Percentiles rank a stretch among this genome's conserved stretches.
Conservation (phyloP, 768 basidiomycete species). For the Kwoniella botswanensis region DNA sequence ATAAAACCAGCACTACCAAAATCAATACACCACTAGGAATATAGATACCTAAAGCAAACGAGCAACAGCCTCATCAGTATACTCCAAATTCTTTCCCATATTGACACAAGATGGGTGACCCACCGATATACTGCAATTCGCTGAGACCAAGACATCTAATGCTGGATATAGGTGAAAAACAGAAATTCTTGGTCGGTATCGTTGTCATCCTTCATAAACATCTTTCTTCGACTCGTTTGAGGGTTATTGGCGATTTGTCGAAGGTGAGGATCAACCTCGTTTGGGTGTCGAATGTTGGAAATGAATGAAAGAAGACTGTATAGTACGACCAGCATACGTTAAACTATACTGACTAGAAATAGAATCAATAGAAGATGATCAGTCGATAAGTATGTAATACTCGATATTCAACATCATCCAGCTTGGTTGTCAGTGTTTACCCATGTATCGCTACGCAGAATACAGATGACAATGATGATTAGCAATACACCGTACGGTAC, state of each 20-base stretch:
- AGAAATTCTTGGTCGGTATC: neutral
- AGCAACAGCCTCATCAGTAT: neutral
- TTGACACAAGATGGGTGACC: slow-evolving; percentile 7
- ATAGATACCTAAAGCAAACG: neutral
- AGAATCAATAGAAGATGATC: neutral
- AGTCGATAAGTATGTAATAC: too few species aligned
- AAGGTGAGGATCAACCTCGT: neutral
- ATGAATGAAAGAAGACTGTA: neutral
- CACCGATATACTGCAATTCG: slow-evolving; percentile 27
- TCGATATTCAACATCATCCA: too few species aligned
- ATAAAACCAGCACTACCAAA: neutral
- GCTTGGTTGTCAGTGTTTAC: too few species aligned
- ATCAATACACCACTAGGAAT: neutral
- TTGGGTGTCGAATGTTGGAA: neutral
- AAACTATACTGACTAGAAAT: neutral
- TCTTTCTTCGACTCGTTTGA: neutral
- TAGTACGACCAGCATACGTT: neutral
- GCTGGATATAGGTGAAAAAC: slow-evolving; percentile 30
- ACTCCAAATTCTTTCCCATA: neutral
- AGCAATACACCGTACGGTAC: too few species aligned
- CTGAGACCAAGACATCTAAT: slow-evolving; percentile 33
- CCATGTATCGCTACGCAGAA: too few species aligned
- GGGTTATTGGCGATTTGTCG: neutral
- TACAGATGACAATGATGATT: too few species aligned
- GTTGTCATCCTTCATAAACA: slow-evolving; percentile 1